Conservation (phyloP, 306 rosid genomes). For the Lupinus albus region DNA sequence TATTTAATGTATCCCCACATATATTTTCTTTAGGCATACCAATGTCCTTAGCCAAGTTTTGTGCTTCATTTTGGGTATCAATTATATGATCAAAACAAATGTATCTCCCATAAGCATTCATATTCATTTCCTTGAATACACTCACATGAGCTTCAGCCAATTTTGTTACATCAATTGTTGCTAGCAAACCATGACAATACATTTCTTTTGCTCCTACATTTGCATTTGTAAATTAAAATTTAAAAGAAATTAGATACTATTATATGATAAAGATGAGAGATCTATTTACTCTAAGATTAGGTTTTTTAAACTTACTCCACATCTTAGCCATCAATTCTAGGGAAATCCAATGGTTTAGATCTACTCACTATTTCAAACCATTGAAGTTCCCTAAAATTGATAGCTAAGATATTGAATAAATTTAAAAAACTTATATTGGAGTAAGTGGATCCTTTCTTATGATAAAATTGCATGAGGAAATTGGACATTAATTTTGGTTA, state of each 20-base stretch:
- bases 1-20: conserved; percentile 42
- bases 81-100: conserved; percentile 66
- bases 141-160: conserved; percentile 69
- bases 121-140: conserved; percentile 65
- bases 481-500: not conserved
- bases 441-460: too few relatives aligned
- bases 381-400: too few relatives aligned
- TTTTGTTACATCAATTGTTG: conserved; percentile 59
- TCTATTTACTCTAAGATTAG: too few relatives aligned
- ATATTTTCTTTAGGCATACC: conserved; percentile 52
- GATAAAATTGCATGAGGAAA: too few relatives aligned
- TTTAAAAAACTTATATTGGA: too few relatives aligned
- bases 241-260: too few relatives aligned
- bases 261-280: too few relatives aligned
- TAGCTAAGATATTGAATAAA: too few relatives aligned
- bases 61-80: conserved; percentile 49
- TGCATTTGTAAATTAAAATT: not conserved
- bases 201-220: conserved; percentile 70
- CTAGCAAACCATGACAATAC: conserved; percentile 65
- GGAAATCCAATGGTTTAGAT: too few relatives aligned
- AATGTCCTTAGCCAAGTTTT: conserved; percentile 57
- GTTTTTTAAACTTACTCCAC: too few relatives aligned
- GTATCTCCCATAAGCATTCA: conserved; percentile 72
- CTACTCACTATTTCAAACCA: too few relatives aligned
- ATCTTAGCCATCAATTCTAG: too few relatives aligned